Conservation (phyloP, 345 rosid genomes). For the Euphorbia pulcherrima region DNA sequence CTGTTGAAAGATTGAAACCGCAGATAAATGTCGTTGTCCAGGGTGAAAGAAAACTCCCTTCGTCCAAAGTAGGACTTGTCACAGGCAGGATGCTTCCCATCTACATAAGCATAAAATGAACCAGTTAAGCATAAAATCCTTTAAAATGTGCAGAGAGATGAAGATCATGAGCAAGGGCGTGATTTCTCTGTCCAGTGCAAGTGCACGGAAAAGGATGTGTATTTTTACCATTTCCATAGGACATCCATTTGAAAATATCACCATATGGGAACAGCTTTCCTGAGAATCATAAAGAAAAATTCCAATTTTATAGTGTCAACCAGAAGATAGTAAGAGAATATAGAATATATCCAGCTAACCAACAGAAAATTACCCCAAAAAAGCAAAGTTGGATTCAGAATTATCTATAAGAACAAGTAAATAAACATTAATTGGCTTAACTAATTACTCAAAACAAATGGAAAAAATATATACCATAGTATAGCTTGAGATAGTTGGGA, state of each 20-base stretch:
- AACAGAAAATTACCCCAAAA: background rate
- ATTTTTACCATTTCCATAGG: conserved; percentile 77
- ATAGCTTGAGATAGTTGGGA: conserved; percentile 53
- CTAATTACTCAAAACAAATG: background rate
- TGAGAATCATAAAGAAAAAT: conserved; percentile 35
- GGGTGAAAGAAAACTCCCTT: conserved; percentile 85
- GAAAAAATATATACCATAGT: conserved; percentile 50
- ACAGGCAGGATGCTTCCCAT: conserved; percentile 93
- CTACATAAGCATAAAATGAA: conserved; percentile 32
- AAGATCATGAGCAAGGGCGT: too few relatives aligned
- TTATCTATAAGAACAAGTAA: background rate
- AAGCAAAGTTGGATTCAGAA: background rate
- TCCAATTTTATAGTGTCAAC: background rate
- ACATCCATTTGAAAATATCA: conserved; percentile 83
- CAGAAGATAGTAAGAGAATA: background rate
- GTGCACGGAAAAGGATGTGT: background rate
- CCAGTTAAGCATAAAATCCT: background rate
- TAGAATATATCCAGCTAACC: background rate
- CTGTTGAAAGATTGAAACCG: conserved; percentile 72
- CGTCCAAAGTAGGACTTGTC: conserved; percentile 63
- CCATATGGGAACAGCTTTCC: conserved; percentile 77
- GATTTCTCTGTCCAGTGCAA: background rate
- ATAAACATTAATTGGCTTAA: background rate
- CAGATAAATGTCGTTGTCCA: conserved; percentile 65
- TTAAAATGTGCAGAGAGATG: background rate